Base-by-base conservation (phyloP, 1,139 yeast genomes). In the Geotrichum klebahnii region DNA sequence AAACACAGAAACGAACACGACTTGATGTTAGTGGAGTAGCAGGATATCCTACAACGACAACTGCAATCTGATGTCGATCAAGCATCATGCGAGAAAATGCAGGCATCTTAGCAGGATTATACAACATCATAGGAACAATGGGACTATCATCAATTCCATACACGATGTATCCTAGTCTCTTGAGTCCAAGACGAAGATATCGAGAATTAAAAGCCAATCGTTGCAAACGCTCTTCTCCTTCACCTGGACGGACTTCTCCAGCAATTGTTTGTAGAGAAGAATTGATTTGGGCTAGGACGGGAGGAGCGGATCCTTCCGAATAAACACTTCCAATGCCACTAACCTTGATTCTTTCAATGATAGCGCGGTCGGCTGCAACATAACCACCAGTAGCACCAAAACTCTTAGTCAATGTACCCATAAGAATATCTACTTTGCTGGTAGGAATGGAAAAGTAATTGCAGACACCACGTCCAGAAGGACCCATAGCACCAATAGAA, bases 321-420 rank as follows among this genome's bases (percentile, higher is more conserved):
- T 89, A 86, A 45, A 74, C 76, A 58, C 83, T 80, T 41, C 92
- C 84, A 57, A 88, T 77, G 61, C 87, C 81, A 60, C 79, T 82
- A 43, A 85, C 61, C 68, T 92, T 81, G 55, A 92, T 71, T 60
- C 83, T 78, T 60, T 88, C 90, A 52, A 90, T 84, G 41, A 87
- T 71, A 46, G 68, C 70, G 63, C 80, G 77, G 57, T 77, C 76
- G 48, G 84, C 95, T 20, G 96, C 94, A 57, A 92, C 74, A 66
- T 92, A 92, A 44, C 98, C 99, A 63, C 99, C 99, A 43, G 97
- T 89, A 26, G 98, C 97, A 64, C 99, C 98, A 68, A 92, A 92
- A 4, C 97, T 88, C 70, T 92, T 92, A 49, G 98, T 94, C 53
- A 94, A 78, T 6, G 99, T 92, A 46, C 99, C 99, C 99, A 92